Base-by-base conservation (phyloP, 192 early-diverging fungal genomes). In the Coemansia sp. region DNA sequence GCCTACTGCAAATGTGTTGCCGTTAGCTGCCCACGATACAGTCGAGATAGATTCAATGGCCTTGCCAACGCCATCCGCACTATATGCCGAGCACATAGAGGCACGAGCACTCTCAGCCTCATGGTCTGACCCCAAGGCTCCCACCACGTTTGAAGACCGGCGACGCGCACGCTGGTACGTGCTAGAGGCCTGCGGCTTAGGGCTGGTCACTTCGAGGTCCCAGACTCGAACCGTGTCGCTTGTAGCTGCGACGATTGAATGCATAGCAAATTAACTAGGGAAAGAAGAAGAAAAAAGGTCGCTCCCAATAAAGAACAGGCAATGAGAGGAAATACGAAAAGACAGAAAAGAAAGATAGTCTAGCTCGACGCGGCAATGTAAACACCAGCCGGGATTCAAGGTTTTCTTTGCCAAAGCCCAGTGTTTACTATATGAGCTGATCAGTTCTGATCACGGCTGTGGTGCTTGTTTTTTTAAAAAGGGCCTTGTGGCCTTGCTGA, bases 161-260 rank as follows among this genome's bases (percentile, higher is more conserved):
- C 62, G 67, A 12, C 68, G 63, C 6, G 37, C 31, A 8, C 35
- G 56, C 23, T 55, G 58, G 34, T 69, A 45, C 23, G 53, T 8
- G 34, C 47, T 28, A 26, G 38, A 16, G 11, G 25, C 0, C 14
- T 62, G 59, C 10, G 48, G 64, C 6, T 28, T 25, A 13, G 53
- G 26, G 31, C 37, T 53, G 25, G 63, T 12, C 2, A 66, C 57
- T 35, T 41, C 61, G 14, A 79, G 59, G 61, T 71, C 66, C 77
- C 77, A 79, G 26, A 79, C 48, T 11, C 77, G 77, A 14, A 79
- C 47, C 2, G 62, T 71, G 62, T 79, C 77, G 61, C 65, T 71
- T 13, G 77, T 74, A 11, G 77, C 64, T 10, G 77, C 77, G 21
- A 61, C 77, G 12, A 79, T 47, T 12, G 76, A 67, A 53, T 64